Percentiles rank a stretch among this genome's conserved stretches.
Evolutionary conservation across 176 grass and related monocot species (phyloP).

Genomic region (Neostapfia colusana): DNA sequence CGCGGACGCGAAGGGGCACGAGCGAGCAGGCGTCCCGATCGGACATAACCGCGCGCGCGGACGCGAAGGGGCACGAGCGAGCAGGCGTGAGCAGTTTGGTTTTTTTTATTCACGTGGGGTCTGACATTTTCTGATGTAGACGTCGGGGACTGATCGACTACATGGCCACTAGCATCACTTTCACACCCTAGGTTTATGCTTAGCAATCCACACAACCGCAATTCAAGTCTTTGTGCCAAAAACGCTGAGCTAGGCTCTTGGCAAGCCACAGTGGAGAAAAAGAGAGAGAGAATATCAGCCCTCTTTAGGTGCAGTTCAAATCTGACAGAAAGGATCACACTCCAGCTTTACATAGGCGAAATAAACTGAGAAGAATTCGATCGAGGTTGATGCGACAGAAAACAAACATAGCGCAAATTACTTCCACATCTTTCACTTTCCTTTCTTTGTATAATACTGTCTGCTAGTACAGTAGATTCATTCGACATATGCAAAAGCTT

Average conservation of each 20-base stretch:
- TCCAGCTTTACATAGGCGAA: neutral
- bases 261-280: too few relatives aligned
- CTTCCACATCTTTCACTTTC: slow-evolving; percentile 51
- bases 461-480: slow-evolving; percentile 30
- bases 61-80: too few relatives aligned
- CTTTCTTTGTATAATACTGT: slow-evolving; percentile 67
- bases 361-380: neutral
- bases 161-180: slow-evolving; percentile 29
- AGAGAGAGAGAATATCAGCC: neutral
- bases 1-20: too few relatives aligned
- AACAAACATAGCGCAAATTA: slow-evolving; percentile 21
- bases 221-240: too few relatives aligned
- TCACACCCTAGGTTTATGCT: slow-evolving; percentile 11
- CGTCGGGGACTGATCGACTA: neutral
- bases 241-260: too few relatives aligned
- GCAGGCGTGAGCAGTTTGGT: too few relatives aligned
- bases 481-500: neutral
- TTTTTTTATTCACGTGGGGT: too few relatives aligned
- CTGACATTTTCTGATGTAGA: slow-evolving; percentile 26
- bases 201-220: neutral
- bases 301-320: neutral
- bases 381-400: too few relatives aligned
- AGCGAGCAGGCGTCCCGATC: too few relatives aligned
- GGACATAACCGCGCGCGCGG: too few relatives aligned
- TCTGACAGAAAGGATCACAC: neutral